These are phyloP conservation scores for Candida montana DNA, from an alignment of 805 yeast genomes.

Conservation along the genomic window DNA sequence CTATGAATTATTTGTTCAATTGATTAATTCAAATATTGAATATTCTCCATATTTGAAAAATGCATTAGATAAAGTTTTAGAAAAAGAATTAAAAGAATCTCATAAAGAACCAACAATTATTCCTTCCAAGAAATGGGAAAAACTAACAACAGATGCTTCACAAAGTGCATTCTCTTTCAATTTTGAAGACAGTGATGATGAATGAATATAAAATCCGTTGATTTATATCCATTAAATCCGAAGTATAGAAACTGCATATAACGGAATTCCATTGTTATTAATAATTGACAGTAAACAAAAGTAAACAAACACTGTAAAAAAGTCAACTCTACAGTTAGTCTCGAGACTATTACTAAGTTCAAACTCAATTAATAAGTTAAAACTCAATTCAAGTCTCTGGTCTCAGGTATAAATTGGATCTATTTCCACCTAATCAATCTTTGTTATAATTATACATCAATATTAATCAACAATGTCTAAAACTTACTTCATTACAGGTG, in stretches of 20 bases:
- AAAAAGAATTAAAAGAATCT: slow-evolving; percentile 29
- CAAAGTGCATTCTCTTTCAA: slow-evolving; percentile 19
- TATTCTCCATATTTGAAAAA: slow-evolving; percentile 29
- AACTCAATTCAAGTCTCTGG: too few relatives aligned
- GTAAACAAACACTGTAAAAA: too few relatives aligned
- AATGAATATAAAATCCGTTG: background rate
- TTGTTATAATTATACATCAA: too few relatives aligned
- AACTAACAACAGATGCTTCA: slow-evolving; percentile 20
- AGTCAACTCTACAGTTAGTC: too few relatives aligned
- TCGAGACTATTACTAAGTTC: too few relatives aligned
- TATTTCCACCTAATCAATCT: too few relatives aligned
- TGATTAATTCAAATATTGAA: slow-evolving; percentile 37
- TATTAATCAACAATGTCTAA: background rate
- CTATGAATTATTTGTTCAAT: slow-evolving; percentile 52
- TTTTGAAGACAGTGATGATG: slow-evolving; percentile 23
- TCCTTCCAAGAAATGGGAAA: slow-evolving; percentile 51
- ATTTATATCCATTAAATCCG: too few relatives aligned
- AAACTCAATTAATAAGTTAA: too few relatives aligned
- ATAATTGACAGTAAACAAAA: too few relatives aligned
- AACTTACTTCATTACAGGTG: slow-evolving; percentile 6
- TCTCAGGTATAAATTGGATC: too few relatives aligned
- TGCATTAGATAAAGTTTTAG: slow-evolving; percentile 31
- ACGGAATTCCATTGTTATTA: too few relatives aligned
- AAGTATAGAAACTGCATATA: too few relatives aligned
- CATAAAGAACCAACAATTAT: slow-evolving; percentile 25